Base-by-base conservation (phyloP, 495 filamentous ascomycete genomes). In the Xylaria nigripes region DNA sequence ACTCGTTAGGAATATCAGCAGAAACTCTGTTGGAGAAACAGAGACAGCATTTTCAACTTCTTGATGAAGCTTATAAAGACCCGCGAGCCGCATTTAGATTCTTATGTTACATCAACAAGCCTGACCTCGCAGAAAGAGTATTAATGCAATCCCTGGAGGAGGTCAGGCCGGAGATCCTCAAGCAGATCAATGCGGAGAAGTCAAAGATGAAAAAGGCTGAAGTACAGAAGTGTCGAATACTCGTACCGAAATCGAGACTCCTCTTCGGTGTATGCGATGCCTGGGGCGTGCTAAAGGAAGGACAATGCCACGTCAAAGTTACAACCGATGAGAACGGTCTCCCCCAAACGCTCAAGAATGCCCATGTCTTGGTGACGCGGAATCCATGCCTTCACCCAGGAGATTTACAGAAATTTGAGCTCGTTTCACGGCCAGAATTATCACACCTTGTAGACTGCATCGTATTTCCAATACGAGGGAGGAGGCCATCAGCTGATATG, bases 341-440 rank as follows among this genome's bases (percentile, higher is more conserved):
- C 22, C 63, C 75, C n/a, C 48, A 56, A 44, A 65, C 75, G 1
- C 47, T 79, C 0, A 66, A 50, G 25, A 66, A 65, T 16, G 69
- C 57, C 27, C 72, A 79, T 19, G 66, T 80, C 4, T 57, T 78
- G 19, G 75, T 79, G 0, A 76, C 75, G 10, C 59, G 76, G 22
- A 80, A 80, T 53, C 76, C 76, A 0, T 79, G 76, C 56, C 63
- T 78, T 12, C 76, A 79, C 49, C 76, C 76, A 9, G 76, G 76
- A 43, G 76, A 79, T 58, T 45, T 79, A 38, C 76, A 76, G 34
- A 80, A 80, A 54, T 73, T 79, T 50, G 72, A 67, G 45, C 71
- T 65, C 2, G 74, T 77, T 0, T 56, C 72, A 24, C 58, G 61
- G 24, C 60, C 65, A 0, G 68, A 75, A 43, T 54, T 78, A 19